A percentile compares a stretch with the other conserved stretches of the same genome.
phyloP scores from a whole-genome alignment of 2,329 filamentous ascomycete genomes.

The Macrophomina tecta region DNA sequence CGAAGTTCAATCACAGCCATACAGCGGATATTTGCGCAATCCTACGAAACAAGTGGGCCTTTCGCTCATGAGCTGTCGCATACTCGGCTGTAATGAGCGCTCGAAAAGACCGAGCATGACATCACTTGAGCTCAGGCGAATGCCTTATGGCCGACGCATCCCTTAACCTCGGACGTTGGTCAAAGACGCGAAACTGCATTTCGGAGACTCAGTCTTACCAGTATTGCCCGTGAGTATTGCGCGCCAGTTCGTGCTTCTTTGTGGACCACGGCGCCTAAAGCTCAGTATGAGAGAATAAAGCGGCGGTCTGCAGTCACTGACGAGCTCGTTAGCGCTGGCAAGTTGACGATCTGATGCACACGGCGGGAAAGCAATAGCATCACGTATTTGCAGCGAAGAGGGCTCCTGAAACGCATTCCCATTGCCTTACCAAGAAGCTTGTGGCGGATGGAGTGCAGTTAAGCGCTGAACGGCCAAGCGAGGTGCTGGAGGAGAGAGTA shows the following conservation, averaged over 20 bases:
- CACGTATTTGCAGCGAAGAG: background rate
- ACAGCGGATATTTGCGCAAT: background rate
- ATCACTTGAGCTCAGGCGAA: slow-evolving; percentile 10
- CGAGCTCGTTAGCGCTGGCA: background rate
- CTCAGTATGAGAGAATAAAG: background rate
- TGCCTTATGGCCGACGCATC: no score
- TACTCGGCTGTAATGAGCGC: no score
- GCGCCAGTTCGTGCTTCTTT: background rate
- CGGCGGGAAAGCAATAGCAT: background rate
- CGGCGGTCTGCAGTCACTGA: background rate
- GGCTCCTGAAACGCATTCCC: background rate
- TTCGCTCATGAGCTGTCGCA: background rate
- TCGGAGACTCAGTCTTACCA: background rate
- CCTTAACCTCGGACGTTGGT: background rate
- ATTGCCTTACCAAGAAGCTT: background rate
- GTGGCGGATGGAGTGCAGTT: slow-evolving; percentile 3
- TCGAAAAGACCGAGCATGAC: background rate
- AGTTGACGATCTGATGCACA: background rate
- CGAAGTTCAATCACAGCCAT: background rate
- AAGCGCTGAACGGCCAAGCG: slow-evolving; percentile 9
- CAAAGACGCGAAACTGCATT: background rate
- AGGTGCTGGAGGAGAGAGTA: background rate
- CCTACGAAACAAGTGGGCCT: background rate
- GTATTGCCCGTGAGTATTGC: background rate
- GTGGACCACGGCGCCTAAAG: background rate